Conservation (phyloP, 2,329 filamentous ascomycete species). For the Leptographium radiaticola region DNA sequence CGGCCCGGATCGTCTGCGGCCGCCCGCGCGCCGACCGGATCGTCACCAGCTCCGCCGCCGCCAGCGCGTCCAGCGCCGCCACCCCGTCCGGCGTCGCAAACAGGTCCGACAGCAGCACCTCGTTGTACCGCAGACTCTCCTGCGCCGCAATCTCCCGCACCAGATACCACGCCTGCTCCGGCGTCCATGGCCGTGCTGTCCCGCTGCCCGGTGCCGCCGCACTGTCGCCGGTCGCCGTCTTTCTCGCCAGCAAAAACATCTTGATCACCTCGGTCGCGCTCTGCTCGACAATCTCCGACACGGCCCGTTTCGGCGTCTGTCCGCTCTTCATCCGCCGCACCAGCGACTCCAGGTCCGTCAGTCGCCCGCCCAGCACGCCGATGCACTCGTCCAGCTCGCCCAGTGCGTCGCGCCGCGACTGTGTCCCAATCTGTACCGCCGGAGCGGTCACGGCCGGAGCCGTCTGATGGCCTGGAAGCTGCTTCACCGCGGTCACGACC, state of each 20-base stretch:
- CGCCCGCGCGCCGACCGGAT: constrained; percentile 62
- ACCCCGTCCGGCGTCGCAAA: constrained; percentile 64
- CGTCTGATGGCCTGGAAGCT: not conserved
- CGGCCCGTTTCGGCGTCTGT: constrained; percentile 67
- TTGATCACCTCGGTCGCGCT: constrained; percentile 84
- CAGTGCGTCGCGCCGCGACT: constrained; percentile 31
- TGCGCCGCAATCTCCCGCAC: constrained; percentile 61
- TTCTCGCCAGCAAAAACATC: constrained; percentile 67
- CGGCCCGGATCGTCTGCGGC: constrained; percentile 63
- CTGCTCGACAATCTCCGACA: constrained; percentile 80
- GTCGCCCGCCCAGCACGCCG: constrained; percentile 67
- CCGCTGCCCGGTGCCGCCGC: constrained; percentile 14
- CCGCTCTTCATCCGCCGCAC: constrained; percentile 81
- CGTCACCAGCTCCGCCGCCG: constrained; percentile 74
- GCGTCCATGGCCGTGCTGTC: constrained; percentile 50
- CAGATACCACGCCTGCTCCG: constrained; percentile 81
- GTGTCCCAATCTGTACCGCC: not conserved
- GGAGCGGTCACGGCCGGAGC: not conserved
- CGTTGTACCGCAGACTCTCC: constrained; percentile 67
- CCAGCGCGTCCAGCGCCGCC: constrained; percentile 62
- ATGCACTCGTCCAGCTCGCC: constrained; percentile 71
- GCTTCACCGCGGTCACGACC: constrained; percentile 1
- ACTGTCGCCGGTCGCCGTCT: constrained; percentile 14
- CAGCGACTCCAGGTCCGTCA: constrained; percentile 93
- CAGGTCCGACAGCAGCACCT: constrained; percentile 62